Conservation (phyloP, 2,329 filamentous ascomycete species). For the Aspergillus sp. region DNA sequence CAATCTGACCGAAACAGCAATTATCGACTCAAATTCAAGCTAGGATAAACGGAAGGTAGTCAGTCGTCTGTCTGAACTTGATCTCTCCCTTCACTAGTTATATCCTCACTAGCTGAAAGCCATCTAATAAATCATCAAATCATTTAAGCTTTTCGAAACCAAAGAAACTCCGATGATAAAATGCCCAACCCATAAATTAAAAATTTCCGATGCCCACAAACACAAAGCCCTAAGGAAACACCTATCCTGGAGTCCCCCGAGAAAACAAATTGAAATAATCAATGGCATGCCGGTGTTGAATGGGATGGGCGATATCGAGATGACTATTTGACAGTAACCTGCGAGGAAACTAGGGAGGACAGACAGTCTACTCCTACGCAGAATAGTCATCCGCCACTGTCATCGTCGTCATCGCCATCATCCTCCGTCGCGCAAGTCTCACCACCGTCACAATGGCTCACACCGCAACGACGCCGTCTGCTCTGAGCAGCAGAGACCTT, state of each 20-base stretch:
- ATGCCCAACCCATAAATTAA: background rate
- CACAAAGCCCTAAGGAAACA: background rate
- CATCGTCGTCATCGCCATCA: slow-evolving; percentile 48
- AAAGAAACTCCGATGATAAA: background rate
- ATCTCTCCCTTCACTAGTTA: background rate
- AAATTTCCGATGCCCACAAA: background rate
- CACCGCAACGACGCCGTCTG: slow-evolving; percentile 22
- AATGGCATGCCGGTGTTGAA: background rate
- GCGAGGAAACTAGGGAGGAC: slow-evolving; percentile 9
- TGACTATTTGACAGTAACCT: slow-evolving; percentile 6
- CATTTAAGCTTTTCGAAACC: slow-evolving; percentile 1
- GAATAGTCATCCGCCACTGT: slow-evolving; percentile 44
- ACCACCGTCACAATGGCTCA: slow-evolving; percentile 47
- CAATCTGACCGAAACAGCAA: too few species aligned
- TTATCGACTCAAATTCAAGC: too few species aligned
- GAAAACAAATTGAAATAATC: background rate
- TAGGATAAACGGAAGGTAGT: too few species aligned
- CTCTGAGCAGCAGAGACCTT: slow-evolving; percentile 27
- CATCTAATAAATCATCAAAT: slow-evolving; percentile 3
- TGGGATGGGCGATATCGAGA: background rate
- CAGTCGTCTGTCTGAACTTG: background rate
- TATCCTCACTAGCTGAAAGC: background rate
- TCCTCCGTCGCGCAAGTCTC: slow-evolving; percentile 55
- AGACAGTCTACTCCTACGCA: slow-evolving; percentile 5
- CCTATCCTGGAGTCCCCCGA: background rate